A percentile compares a stretch with the other conserved stretches of the same genome.
Conservation (phyloP, 2,329 filamentous ascomycete genomes). For the Metarhizium rileyi region DNA sequence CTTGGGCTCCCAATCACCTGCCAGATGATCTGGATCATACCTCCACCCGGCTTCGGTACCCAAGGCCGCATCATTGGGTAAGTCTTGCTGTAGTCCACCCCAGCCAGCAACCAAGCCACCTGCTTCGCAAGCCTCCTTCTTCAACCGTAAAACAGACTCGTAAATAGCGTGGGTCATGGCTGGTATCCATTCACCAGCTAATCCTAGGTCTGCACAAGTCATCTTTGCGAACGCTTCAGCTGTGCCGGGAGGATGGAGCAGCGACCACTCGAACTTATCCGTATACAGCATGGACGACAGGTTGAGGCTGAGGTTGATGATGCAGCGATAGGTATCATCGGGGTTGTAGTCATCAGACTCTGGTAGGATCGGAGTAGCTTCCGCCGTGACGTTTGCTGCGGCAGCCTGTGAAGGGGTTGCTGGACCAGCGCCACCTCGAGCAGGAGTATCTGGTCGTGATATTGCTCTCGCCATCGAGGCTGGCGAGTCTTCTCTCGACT, state of each 20-base stretch:
- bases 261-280: slow-evolving; percentile 96
- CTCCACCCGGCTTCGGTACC: slow-evolving; percentile 84
- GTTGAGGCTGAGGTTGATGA: slow-evolving; percentile 85
- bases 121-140: slow-evolving; percentile 93
- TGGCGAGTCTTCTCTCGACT: slow-evolving; percentile 30
- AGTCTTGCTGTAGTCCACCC: slow-evolving; percentile 49
- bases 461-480: slow-evolving; percentile 21
- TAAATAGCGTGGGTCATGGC: slow-evolving; percentile 96
- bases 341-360: slow-evolving; percentile 73
- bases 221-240: slow-evolving; percentile 87
- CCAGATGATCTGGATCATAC: slow-evolving; percentile 86
- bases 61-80: slow-evolving; percentile 82
- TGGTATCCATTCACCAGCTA: slow-evolving; percentile 87
- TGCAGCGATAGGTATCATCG: slow-evolving; percentile 89
- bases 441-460: slow-evolving; percentile 48
- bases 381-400: slow-evolving; percentile 53
- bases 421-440: slow-evolving; percentile 36
- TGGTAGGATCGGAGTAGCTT: slow-evolving; percentile 49
- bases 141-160: slow-evolving; percentile 81
- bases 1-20: slow-evolving; percentile 75
- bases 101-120: slow-evolving; percentile 73
- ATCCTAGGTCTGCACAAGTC: slow-evolving; percentile 84
- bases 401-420: slow-evolving; percentile 38
- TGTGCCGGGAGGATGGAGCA: slow-evolving; percentile 83
- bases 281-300: slow-evolving; percentile 85